Evolutionary conservation across 2,329 filamentous ascomycete genomes (phyloP), one percentile per base, ranked within the genome.

Genomic region (Diaporthe vaccinii): DNA sequence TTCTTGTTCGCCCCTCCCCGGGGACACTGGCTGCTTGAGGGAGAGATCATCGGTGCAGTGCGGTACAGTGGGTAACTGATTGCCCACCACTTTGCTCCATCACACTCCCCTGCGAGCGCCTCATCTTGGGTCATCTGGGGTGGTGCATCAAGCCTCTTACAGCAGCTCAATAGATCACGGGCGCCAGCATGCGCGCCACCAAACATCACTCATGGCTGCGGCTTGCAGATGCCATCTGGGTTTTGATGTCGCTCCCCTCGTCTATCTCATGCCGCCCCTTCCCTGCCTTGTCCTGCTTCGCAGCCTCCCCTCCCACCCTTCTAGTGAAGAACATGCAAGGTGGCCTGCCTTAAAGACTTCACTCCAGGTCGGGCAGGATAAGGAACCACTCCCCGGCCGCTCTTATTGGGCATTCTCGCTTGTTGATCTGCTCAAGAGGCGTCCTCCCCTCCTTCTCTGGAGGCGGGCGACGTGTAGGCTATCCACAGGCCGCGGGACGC

Each of bases 121-220:
- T 74, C 72, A 72, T 73, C 55, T 75, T 57, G 55, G 46, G 70
- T 72, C 72, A 74, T 73, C 61, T 75, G 55, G 62, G 44, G 59
- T 55, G 39, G 68, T 75, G 73, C 73, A 76, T 74, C 53, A 67
- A 73, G 75, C 74, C 69, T 76, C 74, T 62, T 70, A 75, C 74
- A 65, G 25, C 70, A 73, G 49, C 55, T 73, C 75, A 76, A 75
- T 76, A 76, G 75, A 76, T 73, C 74, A 73, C 69, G 75, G 75
- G 51, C 70, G 65, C 69, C 70, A 49, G 58, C 75, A 75, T 73
- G 49, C 22, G 36, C 73, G 73, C 75, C 73, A 73, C 61, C 62
- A 44, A 49, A 61, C 53, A 74, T 68, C 62, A 72, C n/a, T 55
- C 46, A 75, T 34, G 58, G 34, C 53, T 73, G 61, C 68, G 67